These are phyloP conservation scores for Paraconiothyrium sp. DNA, from an alignment of 2,329 filamentous ascomycete genomes.

Conservation along the genomic window DNA sequence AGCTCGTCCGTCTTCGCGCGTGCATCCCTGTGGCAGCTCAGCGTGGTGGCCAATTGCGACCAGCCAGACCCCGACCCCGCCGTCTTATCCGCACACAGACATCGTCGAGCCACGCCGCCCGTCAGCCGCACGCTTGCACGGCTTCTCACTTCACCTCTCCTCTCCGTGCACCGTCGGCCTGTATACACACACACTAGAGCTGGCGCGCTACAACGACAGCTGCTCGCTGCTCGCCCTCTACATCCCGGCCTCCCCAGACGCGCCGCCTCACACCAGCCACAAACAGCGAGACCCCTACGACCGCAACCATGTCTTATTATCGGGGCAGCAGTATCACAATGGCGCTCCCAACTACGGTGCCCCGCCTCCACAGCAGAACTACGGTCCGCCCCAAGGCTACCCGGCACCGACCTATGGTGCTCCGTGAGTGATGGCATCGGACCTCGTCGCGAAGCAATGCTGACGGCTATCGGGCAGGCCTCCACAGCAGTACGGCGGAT, in stretches of 20 bases:
- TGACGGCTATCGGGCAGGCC: constrained; percentile 30
- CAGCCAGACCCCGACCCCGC: constrained; percentile 24
- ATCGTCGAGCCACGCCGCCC: constrained; percentile 20
- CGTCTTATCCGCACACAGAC: constrained; percentile 16
- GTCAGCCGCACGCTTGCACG: constrained; percentile 32
- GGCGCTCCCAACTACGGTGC: constrained; percentile 48
- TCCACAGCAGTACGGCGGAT: constrained; percentile 51
- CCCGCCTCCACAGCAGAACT: constrained; percentile 51
- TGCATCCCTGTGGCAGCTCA: constrained; percentile 24
- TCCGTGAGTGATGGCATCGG: constrained; percentile 34
- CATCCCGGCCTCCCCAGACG: constrained; percentile 9
- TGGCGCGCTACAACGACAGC: neutral
- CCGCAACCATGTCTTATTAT: constrained; percentile 51
- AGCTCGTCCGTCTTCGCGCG: constrained; percentile 1
- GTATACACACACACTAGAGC: neutral
- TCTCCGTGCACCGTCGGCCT: neutral
- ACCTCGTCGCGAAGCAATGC: constrained; percentile 10
- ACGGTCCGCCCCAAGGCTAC: constrained; percentile 43
- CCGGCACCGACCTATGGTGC: constrained; percentile 39
- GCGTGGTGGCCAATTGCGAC: constrained; percentile 23
- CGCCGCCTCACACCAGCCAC: constrained; percentile 14
- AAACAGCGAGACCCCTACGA: constrained; percentile 10
- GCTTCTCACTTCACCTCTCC: constrained; percentile 14
- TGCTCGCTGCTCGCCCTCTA: neutral
- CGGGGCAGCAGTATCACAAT: constrained; percentile 54